These are phyloP conservation scores for Nepenthes mirabilis DNA, from an alignment of 148 eudicot genomes.

Conservation along the genomic window DNA sequence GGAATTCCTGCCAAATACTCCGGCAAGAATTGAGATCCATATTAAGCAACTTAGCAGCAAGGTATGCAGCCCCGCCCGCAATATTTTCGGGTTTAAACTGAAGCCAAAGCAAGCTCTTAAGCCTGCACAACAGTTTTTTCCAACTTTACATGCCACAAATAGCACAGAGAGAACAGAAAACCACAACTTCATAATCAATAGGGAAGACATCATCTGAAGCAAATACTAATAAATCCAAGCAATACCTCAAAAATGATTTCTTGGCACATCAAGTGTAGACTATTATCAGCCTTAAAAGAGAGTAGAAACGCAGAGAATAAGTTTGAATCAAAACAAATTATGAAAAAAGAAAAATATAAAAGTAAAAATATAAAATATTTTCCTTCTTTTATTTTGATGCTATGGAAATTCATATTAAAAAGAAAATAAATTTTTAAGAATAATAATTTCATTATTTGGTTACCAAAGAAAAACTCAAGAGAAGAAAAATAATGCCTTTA, in stretches of 20 bases:
- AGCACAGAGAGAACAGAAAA: not conserved
- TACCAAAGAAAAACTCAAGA: too few species aligned
- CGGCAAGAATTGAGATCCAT: conserved; percentile 53
- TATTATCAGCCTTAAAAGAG: conserved; percentile 11
- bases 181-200: not conserved
- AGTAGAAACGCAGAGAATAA: conserved; percentile 2
- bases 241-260: conserved; percentile 17
- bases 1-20: conserved; percentile 60
- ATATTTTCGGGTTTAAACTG: conserved; percentile 92
- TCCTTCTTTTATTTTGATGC: too few species aligned
- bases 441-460: too few species aligned
- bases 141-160: not conserved
- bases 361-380: too few species aligned
- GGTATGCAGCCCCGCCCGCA: conserved; percentile 85
- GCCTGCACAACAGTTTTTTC: conserved; percentile 26
- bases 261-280: conserved; percentile 13
- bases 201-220: too few species aligned
- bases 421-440: too few species aligned
- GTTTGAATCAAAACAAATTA: too few species aligned
- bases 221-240: not conserved
- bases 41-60: conserved; percentile 66
- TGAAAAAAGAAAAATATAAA: too few species aligned
- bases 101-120: conserved; percentile 75
- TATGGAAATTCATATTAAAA: too few species aligned
- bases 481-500: too few species aligned